Evolutionary conservation across 257 asterid genomes (phyloP).

Genomic region (Capsicum chinense): DNA sequence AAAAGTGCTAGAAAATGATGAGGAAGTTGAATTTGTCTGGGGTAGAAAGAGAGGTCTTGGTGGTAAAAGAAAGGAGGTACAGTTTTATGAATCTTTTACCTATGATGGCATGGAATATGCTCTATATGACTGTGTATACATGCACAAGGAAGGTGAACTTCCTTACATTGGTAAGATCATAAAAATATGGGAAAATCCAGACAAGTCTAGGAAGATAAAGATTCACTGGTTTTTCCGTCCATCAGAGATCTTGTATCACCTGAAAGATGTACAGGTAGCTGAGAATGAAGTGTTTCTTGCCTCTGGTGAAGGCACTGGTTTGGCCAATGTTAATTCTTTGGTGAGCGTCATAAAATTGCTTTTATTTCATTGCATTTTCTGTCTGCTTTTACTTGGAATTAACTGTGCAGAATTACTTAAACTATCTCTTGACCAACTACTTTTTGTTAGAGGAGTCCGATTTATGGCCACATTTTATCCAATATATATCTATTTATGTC

Average conservation of each 20-base stretch:
- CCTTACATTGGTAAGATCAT: conserved; percentile 77
- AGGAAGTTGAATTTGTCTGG: conserved; percentile 66
- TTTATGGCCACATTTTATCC: neutral
- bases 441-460: neutral
- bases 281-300: conserved; percentile 85
- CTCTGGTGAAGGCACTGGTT: conserved; percentile 74
- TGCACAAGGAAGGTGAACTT: conserved; percentile 53
- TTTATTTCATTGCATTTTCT: conserved; percentile 4
- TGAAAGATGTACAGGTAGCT: conserved; percentile 41
- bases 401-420: neutral
- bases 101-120: conserved; percentile 70
- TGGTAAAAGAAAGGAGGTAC: conserved; percentile 49
- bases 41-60: conserved; percentile 60
- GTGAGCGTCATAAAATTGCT: conserved; percentile 39
- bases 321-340: conserved; percentile 62
- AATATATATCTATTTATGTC: neutral
- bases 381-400: conserved; percentile 11
- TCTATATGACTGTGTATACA: conserved; percentile 65
- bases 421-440: neutral
- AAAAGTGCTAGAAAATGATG: conserved; percentile 36
- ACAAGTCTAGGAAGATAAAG: conserved; percentile 58
- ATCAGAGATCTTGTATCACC: conserved; percentile 57
- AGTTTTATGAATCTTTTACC: conserved; percentile 70
- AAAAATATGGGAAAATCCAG: conserved; percentile 67
- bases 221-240: conserved; percentile 89